A percentile compares a stretch with the other conserved stretches of the same genome.
These are phyloP conservation scores for Phytophthora vignae DNA, from an alignment of 352 stramenopile genomes.

Conservation along the genomic window DNA sequence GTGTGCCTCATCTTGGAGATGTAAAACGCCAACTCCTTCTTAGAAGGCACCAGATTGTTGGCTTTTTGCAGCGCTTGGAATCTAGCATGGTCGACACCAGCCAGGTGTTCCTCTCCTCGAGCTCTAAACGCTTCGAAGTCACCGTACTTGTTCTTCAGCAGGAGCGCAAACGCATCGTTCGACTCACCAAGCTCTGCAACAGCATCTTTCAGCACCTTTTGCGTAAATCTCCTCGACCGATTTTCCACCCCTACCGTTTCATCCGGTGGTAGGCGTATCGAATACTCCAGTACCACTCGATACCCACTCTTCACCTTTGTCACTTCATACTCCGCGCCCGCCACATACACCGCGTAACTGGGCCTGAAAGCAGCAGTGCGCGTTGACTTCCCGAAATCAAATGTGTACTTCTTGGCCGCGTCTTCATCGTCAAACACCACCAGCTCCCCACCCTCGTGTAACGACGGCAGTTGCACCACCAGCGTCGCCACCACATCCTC, in stretches of 20 bases:
- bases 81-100: not conserved
- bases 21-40: constrained; percentile 18
- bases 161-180: constrained; percentile 9
- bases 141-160: constrained; percentile 2
- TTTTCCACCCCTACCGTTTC: not conserved
- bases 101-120: not conserved
- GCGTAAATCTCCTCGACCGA: constrained; percentile 4
- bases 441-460: constrained; percentile 9
- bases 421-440: constrained; percentile 17
- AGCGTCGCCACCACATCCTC: constrained; percentile 7
- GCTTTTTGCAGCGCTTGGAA: constrained; percentile 19
- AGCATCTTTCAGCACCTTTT: constrained; percentile 5
- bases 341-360: constrained; percentile 12
- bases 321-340: constrained; percentile 10
- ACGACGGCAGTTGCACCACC: constrained; percentile 16
- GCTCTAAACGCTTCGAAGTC: not conserved
- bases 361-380: constrained; percentile 1
- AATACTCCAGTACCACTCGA: constrained; percentile 11
- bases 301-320: constrained; percentile 14
- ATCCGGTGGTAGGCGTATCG: constrained; percentile 10
- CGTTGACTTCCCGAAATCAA: constrained; percentile 7
- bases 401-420: constrained; percentile 2
- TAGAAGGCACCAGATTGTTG: constrained; percentile 1
- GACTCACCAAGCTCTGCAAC: constrained; percentile 2
- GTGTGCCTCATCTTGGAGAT: constrained; percentile 8